Base-by-base conservation (phyloP, 768 basidiomycete species). In the Brasilioporus rufonigricans region DNA sequence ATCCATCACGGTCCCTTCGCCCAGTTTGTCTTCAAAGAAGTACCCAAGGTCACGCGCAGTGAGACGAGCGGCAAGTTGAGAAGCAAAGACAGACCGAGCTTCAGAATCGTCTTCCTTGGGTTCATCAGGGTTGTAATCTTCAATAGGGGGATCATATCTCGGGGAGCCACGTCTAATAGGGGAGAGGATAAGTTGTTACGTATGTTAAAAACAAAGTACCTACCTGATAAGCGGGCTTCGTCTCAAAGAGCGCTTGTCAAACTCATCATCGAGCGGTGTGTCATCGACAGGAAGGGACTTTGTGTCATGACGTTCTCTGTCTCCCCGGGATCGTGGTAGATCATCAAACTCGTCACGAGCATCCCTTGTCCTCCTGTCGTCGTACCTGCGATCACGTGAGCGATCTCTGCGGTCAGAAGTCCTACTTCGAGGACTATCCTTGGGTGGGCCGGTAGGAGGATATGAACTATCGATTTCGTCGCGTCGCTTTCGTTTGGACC, bases 1-100 rank as follows among this genome's bases (percentile, higher is more conserved):
- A 66, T 99, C 97, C 79, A 95, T 87, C 8, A 99, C 97, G 19
- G 90, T 85, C 35, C 88, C 87, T 75, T 93, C 91, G 21, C 95
- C 96, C 43, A 98, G 80, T 70, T 95, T 92, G 69, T 96, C 91
- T 78, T 98, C 96, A 68, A 99, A 98, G 79, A 99, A 99, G 75
- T 94, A 91, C 61, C 95, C 95, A 74, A 99, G 78, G 77, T 99
- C 97, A 70, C 93, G 86, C 64, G 95, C 93, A 55, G 95, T 98
- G 70, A 98, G 84, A 67, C 93, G 88, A 58, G 94, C 93, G 65
- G 97, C 93, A 70, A 99, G 86, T 76, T 98, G 97, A 65, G 95
- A 96, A 69, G 97, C 93, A 75, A 98, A 98, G 62, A 98, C 93
- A 65, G 97, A 98, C 73, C 97, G 89, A 67, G 92, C 89, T 84